These are phyloP conservation scores for Termitomyces sp. DNA, from an alignment of 1,284 basidiomycete species.

Conservation along the genomic window DNA sequence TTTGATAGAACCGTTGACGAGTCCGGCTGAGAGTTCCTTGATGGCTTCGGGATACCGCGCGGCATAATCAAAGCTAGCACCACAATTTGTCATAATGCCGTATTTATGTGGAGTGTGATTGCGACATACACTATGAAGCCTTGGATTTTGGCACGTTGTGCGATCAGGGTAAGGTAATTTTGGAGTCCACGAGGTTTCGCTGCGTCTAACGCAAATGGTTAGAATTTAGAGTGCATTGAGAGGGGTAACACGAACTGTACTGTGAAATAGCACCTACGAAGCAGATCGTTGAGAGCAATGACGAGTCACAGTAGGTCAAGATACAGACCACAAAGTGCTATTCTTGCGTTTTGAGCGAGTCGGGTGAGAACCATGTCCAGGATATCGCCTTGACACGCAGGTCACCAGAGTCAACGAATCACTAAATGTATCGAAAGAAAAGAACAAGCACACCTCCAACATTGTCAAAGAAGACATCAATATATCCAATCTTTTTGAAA, in stretches of 20 bases:
- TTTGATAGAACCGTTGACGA: slow-evolving; percentile 72
- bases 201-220: slow-evolving; percentile 35
- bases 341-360: slow-evolving; percentile 72
- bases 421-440: not conserved
- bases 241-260: slow-evolving; percentile 49
- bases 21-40: slow-evolving; percentile 48
- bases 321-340: slow-evolving; percentile 53
- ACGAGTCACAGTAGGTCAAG: not conserved
- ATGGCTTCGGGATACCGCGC: slow-evolving; percentile 50
- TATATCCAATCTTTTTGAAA: slow-evolving; percentile 58
- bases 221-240: not conserved
- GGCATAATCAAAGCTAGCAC: slow-evolving; percentile 60
- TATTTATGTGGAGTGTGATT: not conserved
- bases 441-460: slow-evolving; percentile 58
- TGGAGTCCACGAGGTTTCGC: slow-evolving; percentile 54
- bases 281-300: slow-evolving; percentile 5
- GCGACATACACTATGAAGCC: slow-evolving; percentile 76
- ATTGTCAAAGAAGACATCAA: slow-evolving; percentile 86
- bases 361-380: slow-evolving; percentile 71
- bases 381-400: slow-evolving; percentile 44
- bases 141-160: slow-evolving; percentile 71
- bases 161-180: slow-evolving; percentile 64
- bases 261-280: slow-evolving; percentile 70
- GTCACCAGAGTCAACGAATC: not conserved
- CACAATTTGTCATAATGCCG: not conserved